Evolutionary conservation across 1,139 yeast genomes (phyloP), one percentile per base, ranked within the genome.

Genomic region (Geotrichum europaeum): DNA sequence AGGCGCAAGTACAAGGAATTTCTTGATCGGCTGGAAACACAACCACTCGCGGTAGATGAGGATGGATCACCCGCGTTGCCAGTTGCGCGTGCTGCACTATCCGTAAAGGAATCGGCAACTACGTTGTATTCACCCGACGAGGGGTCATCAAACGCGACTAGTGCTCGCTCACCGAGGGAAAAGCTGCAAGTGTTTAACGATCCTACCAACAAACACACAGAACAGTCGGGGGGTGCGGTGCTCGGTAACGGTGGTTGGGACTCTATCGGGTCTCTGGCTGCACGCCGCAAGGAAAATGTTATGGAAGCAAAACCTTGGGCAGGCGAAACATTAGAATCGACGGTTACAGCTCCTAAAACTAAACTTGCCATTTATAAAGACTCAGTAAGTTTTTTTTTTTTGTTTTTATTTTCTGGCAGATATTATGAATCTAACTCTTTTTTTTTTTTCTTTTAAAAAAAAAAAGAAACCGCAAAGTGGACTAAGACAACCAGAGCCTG

Each of bases 251-350:
- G 73, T 18, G 78, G 78, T 4, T 82, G 85, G 85, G 79, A 76
- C 52, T 75, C 78, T 7, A 69, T 87, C 18, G 90, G 85, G 5
- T 68, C 84, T 0, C 71, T 84, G 3, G 77, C 77, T 12, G 73
- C 77, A 7, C 73, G 89, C 60, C 78, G 78, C 57, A 88, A 89
- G 70, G 97, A 90, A 70, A 90, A 90, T 67, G 74, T 73, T 0
- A 60, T 83, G 47, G 76, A 76, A 2, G 79, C 92, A 0, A 77
- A 75, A n/a, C 82, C 87, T 0, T 86, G 95, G 90, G 76, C 76
- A 1, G 95, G 94, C 0, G 87, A 87, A 68, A 77, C 76, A 0
- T 64, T 86, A 40, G 74, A 73, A 28, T 86, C 82, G 28, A 56
- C 54, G 5, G 56, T 36, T 10, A 67, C 73, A 69, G 50, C 63